A percentile compares a stretch with the other conserved stretches of the same genome.
Evolutionary conservation across 352 stramenopile species (phyloP).

Genomic region (Elongisporangium undulatum): DNA sequence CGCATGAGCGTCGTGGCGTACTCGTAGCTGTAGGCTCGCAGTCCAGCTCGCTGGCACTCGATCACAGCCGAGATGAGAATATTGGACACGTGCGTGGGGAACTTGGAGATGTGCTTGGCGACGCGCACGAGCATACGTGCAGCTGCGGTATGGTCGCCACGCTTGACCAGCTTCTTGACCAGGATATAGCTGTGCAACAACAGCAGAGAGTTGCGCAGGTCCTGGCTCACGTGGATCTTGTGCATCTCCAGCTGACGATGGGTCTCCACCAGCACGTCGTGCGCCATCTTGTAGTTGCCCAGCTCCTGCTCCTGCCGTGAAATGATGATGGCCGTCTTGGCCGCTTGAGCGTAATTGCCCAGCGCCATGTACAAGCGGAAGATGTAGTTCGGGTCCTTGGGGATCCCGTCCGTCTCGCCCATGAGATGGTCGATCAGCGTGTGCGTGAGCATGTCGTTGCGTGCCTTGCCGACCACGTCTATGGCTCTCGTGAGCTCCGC

Average conservation of each 20-base stretch:
- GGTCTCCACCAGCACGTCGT: constrained; percentile 90
- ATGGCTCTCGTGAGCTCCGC: constrained; percentile 86
- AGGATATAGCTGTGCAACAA: constrained; percentile 94
- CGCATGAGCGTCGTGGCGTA: constrained; percentile 91
- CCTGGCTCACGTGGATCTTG: constrained; percentile 85
- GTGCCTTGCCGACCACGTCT: constrained; percentile 90
- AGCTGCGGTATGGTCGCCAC: constrained; percentile 79
- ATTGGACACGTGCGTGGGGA: constrained; percentile 86
- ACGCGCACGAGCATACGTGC: constrained; percentile 90
- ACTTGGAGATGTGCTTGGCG: constrained; percentile 90
- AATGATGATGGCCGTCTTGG: constrained; percentile 94
- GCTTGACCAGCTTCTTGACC: constrained; percentile 91
- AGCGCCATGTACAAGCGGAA: constrained; percentile 94
- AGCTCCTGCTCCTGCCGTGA: constrained; percentile 91
- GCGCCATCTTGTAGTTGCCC: constrained; percentile 91
- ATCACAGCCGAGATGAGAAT: constrained; percentile 94
- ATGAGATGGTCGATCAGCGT: constrained; percentile 95
- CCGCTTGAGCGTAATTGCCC: constrained; percentile 91
- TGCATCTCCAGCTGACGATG: constrained; percentile 83
- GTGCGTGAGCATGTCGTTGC: constrained; percentile 93
- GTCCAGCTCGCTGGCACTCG: constrained; percentile 89
- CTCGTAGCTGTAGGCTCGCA: constrained; percentile 90
- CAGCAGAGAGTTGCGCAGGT: constrained; percentile 81
- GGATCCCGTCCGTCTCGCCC: constrained; percentile 91
- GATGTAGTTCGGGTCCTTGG: constrained; percentile 94